A percentile compares a stretch with the other conserved stretches of the same genome.
Evolutionary conservation across 208 protist species (phyloP).

Genomic region (Phytomonas sp.): DNA sequence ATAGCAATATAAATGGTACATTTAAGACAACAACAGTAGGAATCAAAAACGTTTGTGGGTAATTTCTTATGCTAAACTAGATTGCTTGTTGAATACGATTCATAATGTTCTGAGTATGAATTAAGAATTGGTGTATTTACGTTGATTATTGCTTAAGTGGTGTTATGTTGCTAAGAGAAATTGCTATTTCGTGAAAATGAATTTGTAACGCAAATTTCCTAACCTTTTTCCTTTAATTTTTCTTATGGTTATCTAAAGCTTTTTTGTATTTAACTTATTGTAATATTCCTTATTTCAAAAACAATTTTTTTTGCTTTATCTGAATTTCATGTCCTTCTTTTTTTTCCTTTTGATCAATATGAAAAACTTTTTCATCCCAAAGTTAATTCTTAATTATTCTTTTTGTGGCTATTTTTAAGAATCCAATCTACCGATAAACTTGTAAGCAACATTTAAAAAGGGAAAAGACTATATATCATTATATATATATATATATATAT

Average conservation of each 20-base stretch:
- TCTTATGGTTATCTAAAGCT: slow-evolving; percentile 7
- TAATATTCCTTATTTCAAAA: slow-evolving; percentile 4
- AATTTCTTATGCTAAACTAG: background rate
- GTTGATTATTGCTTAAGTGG: background rate
- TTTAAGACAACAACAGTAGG: background rate
- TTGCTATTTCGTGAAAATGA: background rate
- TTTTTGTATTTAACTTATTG: background rate
- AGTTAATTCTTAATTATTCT: slow-evolving; percentile 13
- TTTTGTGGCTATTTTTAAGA: slow-evolving; percentile 4
- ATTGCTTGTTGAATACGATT: background rate
- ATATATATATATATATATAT: slow-evolving; percentile 10
- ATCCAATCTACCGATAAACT: background rate
- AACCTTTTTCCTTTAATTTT: slow-evolving; percentile 6
- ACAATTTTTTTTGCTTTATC: background rate
- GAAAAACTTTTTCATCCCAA: background rate
- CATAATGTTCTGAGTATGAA: background rate
- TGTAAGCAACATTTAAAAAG: background rate
- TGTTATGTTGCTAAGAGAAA: background rate
- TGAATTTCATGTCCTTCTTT: background rate
- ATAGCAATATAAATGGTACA: background rate
- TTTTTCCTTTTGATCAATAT: background rate
- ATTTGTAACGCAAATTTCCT: slow-evolving; percentile 8
- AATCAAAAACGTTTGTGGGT: background rate
- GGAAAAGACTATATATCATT: background rate
- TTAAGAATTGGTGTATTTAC: slow-evolving; percentile 1